A percentile compares a stretch with the other conserved stretches of the same genome.
Evolutionary conservation across 176 grass and related monocot species (phyloP).

Genomic region (Oryza meridionalis): DNA sequence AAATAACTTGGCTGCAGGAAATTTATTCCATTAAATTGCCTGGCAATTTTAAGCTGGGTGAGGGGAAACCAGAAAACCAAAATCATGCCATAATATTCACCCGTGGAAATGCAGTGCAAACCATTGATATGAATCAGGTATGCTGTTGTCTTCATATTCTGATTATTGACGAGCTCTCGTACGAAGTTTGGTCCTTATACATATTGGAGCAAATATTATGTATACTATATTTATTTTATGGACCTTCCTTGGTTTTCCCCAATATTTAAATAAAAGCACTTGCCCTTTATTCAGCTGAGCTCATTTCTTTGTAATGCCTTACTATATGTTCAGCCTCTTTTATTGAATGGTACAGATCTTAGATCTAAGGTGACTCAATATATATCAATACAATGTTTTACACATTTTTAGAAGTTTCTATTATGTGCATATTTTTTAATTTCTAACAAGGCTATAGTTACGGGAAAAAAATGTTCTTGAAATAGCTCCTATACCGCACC

Average conservation of each 20-base stretch:
- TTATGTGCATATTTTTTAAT: not conserved
- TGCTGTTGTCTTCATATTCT: not conserved
- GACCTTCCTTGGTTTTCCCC: not conserved
- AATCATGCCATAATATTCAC: slow-evolving; percentile 97
- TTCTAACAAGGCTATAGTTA: not conserved
- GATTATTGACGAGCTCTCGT: not conserved
- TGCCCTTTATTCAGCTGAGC: not conserved
- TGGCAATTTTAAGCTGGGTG: slow-evolving; percentile 88
- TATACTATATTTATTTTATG: slow-evolving; percentile 33
- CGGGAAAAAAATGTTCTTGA: not conserved
- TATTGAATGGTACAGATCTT: not conserved
- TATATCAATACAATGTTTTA: not conserved
- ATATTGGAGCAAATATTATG: slow-evolving; percentile 6
- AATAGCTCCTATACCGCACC: not conserved
- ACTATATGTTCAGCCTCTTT: not conserved
- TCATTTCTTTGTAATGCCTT: not conserved
- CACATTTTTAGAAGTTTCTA: not conserved
- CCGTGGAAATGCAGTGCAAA: slow-evolving; percentile 91
- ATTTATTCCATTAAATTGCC: slow-evolving; percentile 76
- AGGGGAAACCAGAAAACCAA: slow-evolving; percentile 97
- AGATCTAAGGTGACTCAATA: not conserved
- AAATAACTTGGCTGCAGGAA: slow-evolving; percentile 51
- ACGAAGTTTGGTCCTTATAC: not conserved
- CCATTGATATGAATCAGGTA: slow-evolving; percentile 99
- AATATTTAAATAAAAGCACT: not conserved